These are phyloP conservation scores for Pyrus betulifolia DNA, from an alignment of 306 rosid genomes.

Conservation along the genomic window DNA sequence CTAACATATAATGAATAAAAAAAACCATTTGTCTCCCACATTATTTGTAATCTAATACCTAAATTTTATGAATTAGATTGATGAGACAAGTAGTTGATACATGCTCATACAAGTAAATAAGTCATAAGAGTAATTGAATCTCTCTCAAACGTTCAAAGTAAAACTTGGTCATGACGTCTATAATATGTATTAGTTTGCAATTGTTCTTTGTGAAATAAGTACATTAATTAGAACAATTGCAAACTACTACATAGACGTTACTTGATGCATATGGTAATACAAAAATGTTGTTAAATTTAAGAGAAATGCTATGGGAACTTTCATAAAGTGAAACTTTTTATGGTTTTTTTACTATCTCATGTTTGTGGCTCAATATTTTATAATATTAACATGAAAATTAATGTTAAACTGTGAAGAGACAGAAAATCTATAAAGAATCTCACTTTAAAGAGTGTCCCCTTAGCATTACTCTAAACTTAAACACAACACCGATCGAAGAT, in stretches of 20 bases:
- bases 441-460: fast-evolving
- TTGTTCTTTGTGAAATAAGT: too few species aligned
- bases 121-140: background rate
- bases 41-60: too few species aligned
- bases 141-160: too few species aligned
- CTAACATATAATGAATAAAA: too few species aligned
- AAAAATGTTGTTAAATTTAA: background rate
- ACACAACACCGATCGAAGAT: background rate
- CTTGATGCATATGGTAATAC: background rate
- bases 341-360: too few species aligned
- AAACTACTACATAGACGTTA: background rate
- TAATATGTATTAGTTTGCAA: too few species aligned
- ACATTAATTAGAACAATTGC: background rate
- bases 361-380: too few species aligned
- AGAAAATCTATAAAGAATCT: fast-evolving
- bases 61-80: background rate
- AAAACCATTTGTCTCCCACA: background rate
- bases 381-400: too few species aligned
- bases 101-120: background rate
- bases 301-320: too few species aligned
- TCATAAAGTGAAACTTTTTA: too few species aligned
- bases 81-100: background rate
- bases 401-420: too few species aligned
- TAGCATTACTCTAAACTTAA: background rate
- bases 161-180: background rate